Conservation (phyloP, 2,329 filamentous ascomycete species). For the Berkeleyomyces rouxiae region DNA sequence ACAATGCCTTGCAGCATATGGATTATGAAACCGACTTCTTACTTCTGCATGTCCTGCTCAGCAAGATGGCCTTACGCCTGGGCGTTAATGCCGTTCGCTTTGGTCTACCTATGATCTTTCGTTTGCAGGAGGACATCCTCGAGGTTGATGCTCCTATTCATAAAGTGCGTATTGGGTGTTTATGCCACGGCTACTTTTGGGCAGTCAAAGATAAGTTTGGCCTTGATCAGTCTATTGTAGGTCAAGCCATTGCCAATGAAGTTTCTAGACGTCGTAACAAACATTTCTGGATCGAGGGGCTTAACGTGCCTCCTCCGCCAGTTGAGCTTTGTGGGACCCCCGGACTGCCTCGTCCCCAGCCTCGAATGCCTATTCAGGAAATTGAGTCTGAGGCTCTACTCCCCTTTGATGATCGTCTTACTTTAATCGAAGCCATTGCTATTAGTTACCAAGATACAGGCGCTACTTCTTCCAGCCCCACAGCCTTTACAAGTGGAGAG, state of each 20-base stretch:
- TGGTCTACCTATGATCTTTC: conserved; percentile 76
- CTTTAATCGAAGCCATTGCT: conserved; percentile 59
- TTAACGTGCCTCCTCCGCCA: conserved; percentile 52
- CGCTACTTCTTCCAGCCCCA: conserved; percentile 54
- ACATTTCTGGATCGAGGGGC: conserved; percentile 60
- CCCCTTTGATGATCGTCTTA: conserved; percentile 57
- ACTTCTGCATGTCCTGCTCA: conserved; percentile 59
- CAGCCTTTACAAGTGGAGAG: conserved; percentile 46
- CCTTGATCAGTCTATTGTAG: conserved; percentile 52
- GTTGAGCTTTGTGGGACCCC: conserved; percentile 44
- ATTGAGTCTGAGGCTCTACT: conserved; percentile 48
- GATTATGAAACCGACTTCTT: conserved; percentile 59
- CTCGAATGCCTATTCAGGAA: conserved; percentile 32
- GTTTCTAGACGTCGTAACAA: conserved; percentile 57
- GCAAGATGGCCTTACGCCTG: conserved; percentile 55
- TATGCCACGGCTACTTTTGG: conserved; percentile 86
- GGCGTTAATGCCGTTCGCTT: conserved; percentile 68
- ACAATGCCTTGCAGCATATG: conserved; percentile 61
- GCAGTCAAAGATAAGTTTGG: conserved; percentile 60
- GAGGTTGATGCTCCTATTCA: conserved; percentile 46
- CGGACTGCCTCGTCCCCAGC: conserved; percentile 28
- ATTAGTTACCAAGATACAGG: conserved; percentile 48
- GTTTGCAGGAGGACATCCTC: conserved; percentile 70
- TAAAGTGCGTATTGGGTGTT: conserved; percentile 64
- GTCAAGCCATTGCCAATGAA: conserved; percentile 57